Evolutionary conservation across 1,139 yeast species (phyloP), one percentile per base, ranked within the genome.

Genomic region (Trichomonascaceae sp.): DNA sequence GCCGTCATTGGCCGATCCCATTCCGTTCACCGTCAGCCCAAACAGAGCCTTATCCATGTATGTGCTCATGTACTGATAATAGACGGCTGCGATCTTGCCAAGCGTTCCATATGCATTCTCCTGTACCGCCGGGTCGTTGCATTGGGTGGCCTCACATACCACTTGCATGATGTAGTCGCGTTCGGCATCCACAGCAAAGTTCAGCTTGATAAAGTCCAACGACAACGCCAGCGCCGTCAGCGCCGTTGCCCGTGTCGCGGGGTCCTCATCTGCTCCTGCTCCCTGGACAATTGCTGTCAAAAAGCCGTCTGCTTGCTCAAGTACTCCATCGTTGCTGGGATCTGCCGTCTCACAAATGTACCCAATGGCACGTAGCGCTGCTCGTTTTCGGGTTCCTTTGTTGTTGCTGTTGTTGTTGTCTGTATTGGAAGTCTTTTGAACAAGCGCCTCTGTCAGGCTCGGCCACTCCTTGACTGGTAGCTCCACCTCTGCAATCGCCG

Each of bases 141-240:
- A 81, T 58, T 89, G 96, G 14, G 98, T 87, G 15, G 97, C 95
- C 59, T 89, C 98, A 61, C 98, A 89, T 9, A 89, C 96, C 33
- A 89, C 97, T 63, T 85, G 96, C 98, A 89, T 89, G 54, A 89
- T 80, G 59, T 80, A 87, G 57, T 89, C 85, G 53, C 98, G 74
- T 64, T 89, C 98, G 41, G 93, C 93, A 53, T 89, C 97, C 41
- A 80, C 72, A 48, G 76, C 85, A 65, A 89, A 92, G 60, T 89
- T 89, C 50, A 68, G 71, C 44, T 79, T 74, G 56, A 89, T 84
- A 57, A 89, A 89, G 47, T 80, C 94, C 50, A 89, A 69, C 20
- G 97, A 85, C 59, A 81, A 82, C 34, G 81, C 93, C 43, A 89
- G 69, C 1, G 98, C 95, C 50, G 80, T 81, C 46, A 89, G 67